Percentiles rank a stretch among this genome's conserved stretches.
These are phyloP conservation scores for Sclerotiophoma versabilis DNA, from an alignment of 2,329 filamentous ascomycete genomes.

Conservation along the genomic window DNA sequence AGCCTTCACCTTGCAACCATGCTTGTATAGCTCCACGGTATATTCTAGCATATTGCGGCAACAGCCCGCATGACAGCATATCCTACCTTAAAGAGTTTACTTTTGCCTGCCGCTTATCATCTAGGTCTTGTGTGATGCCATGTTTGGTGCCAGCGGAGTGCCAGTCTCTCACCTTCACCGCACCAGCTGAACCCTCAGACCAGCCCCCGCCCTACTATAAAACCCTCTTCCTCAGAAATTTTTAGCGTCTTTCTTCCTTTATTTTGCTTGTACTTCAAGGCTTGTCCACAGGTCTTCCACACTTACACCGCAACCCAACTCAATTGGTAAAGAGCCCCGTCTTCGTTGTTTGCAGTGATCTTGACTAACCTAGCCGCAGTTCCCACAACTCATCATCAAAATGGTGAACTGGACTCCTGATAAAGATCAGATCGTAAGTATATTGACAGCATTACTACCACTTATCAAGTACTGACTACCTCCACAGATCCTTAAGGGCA, in stretches of 20 bases:
- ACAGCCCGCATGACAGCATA: neutral
- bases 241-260: neutral
- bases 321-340: no score
- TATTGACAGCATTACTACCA: no score
- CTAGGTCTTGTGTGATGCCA: neutral
- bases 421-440: neutral
- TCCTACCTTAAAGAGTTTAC: no score
- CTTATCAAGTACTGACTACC: neutral
- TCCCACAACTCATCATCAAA: neutral
- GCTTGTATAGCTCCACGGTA: neutral
- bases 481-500: constrained; percentile 8
- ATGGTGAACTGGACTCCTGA: constrained; percentile 8
- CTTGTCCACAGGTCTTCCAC: neutral
- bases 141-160: neutral
- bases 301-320: no score
- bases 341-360: no score
- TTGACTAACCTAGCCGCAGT: neutral
- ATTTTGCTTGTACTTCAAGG: neutral
- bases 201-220: neutral
- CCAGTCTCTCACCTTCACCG: constrained; percentile 16
- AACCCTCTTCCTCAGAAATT: neutral
- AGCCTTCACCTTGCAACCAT: neutral
- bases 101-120: no score
- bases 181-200: neutral
- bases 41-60: neutral